Evolutionary conservation across 176 grass and related monocot species (phyloP), one percentile per base, ranked within the genome.

Genomic region (Avena eriantha): DNA sequence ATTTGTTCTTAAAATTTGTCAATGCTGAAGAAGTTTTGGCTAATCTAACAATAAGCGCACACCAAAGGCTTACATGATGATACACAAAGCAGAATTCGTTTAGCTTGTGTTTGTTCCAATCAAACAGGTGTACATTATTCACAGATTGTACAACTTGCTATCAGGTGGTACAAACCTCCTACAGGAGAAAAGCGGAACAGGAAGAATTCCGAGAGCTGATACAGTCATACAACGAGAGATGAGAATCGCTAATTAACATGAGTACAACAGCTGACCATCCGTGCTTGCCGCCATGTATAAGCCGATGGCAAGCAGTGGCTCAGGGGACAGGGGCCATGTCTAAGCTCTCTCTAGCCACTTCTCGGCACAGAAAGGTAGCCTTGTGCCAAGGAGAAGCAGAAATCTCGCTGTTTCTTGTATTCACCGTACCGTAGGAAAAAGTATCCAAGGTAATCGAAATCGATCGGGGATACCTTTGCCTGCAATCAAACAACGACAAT

Each of bases 401-500:
- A 58, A 9, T 91, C 94, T 65, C 89, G 92, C 68, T 94, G 97
- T 79, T 99, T 96, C 87, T 96, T 96, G 92, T 91, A 99, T 80
- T 99, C 97, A 43, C 89, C 81, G 46, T 88, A 99, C 21, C 97
- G 92, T 83, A 91, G 75, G 36, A 99, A 99, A 78, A 99, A 94
- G 77, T 98, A 98, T 55, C 73, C 86, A 63, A 98, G 83, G 79
- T 98, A 98, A 56, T 98, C 93, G 5, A 99, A 99, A 86, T 96
- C 97, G 45, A 99, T 99, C 14, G 94, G 87, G 13, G 97, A 99
- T 48, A 92, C 97, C 24, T 94, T 96, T 58, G 94, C 94, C 97
- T 98, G 77, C 69, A 83, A 80, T 80, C 26, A 80, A 43, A 80
- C 57, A 56, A 8, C 21, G 66, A 5, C 41, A 5, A 54, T 57